Conservation (phyloP, 2,329 filamentous ascomycete species). For the Colletotrichum spaethianum region DNA sequence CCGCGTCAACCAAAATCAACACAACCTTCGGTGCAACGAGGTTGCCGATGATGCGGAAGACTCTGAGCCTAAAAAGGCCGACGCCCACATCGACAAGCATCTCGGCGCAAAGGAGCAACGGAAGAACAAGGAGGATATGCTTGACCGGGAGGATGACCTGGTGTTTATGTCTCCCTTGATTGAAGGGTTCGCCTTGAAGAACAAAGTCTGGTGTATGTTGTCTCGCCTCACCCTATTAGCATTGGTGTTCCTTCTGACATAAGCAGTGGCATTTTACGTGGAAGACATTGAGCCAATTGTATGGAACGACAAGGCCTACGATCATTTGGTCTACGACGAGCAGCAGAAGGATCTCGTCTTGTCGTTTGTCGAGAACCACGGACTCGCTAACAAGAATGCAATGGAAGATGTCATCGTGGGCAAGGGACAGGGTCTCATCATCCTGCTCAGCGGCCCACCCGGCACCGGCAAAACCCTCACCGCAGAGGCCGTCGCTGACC, state of each 20-base stretch:
- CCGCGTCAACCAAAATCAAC: slow-evolving; percentile 4
- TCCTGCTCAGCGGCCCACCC: slow-evolving; percentile 61
- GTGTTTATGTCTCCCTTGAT: slow-evolving; percentile 58
- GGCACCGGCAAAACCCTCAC: slow-evolving; percentile 64
- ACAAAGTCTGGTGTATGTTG: slow-evolving; percentile 60
- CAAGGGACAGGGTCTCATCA: slow-evolving; percentile 60
- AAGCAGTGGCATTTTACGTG: slow-evolving; percentile 51
- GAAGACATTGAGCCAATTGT: slow-evolving; percentile 58
- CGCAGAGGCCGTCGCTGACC: slow-evolving; percentile 60
- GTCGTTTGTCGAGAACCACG: slow-evolving; percentile 63
- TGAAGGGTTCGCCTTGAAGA: slow-evolving; percentile 62
- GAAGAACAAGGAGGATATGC: slow-evolving; percentile 57
- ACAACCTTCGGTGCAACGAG: neutral
- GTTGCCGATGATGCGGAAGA: neutral
- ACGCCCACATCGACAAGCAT: slow-evolving; percentile 41
- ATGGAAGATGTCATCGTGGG: slow-evolving; percentile 59
- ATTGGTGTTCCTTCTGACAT: neutral
- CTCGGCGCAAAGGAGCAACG: slow-evolving; percentile 52
- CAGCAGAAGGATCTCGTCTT: slow-evolving; percentile 63
- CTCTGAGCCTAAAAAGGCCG: neutral
- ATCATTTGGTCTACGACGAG: slow-evolving; percentile 62
- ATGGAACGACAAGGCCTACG: slow-evolving; percentile 63
- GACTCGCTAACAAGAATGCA: slow-evolving; percentile 30
- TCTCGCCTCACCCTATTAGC: neutral
- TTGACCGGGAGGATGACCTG: slow-evolving; percentile 54